A percentile compares a stretch with the other conserved stretches of the same genome.
phyloP scores from a whole-genome alignment of 768 basidiomycete genomes.

The Tricholoma sp. region DNA sequence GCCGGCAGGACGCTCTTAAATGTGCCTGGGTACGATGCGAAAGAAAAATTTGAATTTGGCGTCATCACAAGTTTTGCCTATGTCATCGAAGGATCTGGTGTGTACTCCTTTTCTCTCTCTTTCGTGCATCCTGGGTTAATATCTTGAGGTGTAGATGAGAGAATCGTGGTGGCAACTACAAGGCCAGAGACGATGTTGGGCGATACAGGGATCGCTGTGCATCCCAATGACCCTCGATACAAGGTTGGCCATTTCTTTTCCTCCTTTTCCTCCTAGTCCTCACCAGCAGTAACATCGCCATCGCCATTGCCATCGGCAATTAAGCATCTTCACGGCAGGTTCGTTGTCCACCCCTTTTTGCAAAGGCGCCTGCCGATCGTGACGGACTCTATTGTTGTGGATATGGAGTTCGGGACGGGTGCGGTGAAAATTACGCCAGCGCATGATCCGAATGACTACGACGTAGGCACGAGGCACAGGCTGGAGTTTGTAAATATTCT shows the following conservation, averaged over 20 bases:
- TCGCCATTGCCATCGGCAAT: no score
- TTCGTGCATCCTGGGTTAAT: neutral
- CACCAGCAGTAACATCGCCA: no score
- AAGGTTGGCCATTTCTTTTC: conserved; percentile 38
- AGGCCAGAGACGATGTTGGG: conserved; percentile 99
- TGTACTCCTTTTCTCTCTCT: conserved; percentile 13
- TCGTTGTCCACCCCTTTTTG: conserved; percentile 84
- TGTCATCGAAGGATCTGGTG: conserved; percentile 79
- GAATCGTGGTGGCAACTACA: conserved; percentile 90
- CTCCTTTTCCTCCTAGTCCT: neutral
- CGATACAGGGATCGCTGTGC: conserved; percentile 95
- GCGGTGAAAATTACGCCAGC: conserved; percentile 99
- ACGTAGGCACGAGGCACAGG: conserved; percentile 82
- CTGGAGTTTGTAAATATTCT: conserved; percentile 91
- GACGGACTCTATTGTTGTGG: conserved; percentile 80
- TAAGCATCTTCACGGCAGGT: conserved; percentile 92
- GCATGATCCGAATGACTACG: conserved; percentile 96
- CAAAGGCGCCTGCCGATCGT: conserved; percentile 84
- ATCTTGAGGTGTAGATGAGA: conserved; percentile 55
- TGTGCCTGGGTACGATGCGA: conserved; percentile 93
- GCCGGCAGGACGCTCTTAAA: conserved; percentile 78
- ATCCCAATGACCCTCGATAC: conserved; percentile 89
- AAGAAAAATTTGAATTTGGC: conserved; percentile 96
- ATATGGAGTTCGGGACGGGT: conserved; percentile 96
- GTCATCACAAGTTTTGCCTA: conserved; percentile 97